Percentiles rank a stretch among this genome's conserved stretches.
Conservation (phyloP, 2,329 filamentous ascomycete genomes). For the Diaporthe helianthi region DNA sequence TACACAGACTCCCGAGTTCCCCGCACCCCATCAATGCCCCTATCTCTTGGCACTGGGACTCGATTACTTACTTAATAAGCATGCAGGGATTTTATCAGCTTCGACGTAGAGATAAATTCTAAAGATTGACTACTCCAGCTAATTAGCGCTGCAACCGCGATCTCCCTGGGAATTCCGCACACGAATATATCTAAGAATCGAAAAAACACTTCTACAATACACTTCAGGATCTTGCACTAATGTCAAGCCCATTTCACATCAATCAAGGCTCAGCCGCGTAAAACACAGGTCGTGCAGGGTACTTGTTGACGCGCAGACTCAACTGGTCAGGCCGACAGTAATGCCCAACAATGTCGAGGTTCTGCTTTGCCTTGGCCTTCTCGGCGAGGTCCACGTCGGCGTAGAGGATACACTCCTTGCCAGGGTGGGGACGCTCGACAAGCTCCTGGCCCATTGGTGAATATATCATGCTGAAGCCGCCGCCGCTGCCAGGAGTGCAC, state of each 20-base stretch:
- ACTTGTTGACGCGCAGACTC: slow-evolving; percentile 46
- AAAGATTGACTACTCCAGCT: neutral
- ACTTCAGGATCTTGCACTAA: no score
- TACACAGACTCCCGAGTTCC: neutral
- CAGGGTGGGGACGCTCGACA: slow-evolving; percentile 42
- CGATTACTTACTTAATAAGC: neutral
- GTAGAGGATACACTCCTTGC: slow-evolving; percentile 56
- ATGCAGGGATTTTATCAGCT: neutral
- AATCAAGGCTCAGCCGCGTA: neutral
- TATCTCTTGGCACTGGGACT: neutral
- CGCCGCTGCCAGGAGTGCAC: slow-evolving; percentile 50
- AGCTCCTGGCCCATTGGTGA: slow-evolving; percentile 55
- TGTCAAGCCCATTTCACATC: no score
- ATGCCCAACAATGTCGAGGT: slow-evolving; percentile 49
- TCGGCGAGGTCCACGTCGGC: slow-evolving; percentile 58
- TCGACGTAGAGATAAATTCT: neutral
- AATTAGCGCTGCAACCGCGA: neutral
- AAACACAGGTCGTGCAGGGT: slow-evolving; percentile 36
- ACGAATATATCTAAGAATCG: neutral
- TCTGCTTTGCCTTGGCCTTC: slow-evolving; percentile 48
- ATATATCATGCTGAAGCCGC: slow-evolving; percentile 58
- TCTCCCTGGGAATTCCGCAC: no score
- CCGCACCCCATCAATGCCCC: neutral
- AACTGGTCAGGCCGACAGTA: slow-evolving; percentile 51
- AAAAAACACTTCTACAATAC: neutral